Percentiles rank a stretch among this genome's conserved stretches.
Evolutionary conservation across 1,284 basidiomycete genomes (phyloP).

Genomic region (Ustilago cynodontis): DNA sequence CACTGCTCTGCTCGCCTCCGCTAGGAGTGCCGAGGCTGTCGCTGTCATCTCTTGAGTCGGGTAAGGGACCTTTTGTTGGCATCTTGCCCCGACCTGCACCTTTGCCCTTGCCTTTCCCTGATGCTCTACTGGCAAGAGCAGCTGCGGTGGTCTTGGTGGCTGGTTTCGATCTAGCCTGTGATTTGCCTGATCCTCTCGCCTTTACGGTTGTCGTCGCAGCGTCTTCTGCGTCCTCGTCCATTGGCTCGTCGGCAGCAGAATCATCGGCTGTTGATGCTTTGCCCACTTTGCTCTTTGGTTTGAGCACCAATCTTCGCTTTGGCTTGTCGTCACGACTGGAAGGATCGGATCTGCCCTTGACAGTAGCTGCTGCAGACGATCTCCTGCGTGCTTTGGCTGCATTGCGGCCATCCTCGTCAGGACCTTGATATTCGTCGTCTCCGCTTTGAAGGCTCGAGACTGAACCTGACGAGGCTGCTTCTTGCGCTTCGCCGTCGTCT

Average conservation of each 20-base stretch:
- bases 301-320: conserved; percentile 47
- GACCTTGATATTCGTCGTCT: conserved; percentile 36
- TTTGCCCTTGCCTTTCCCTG: conserved; percentile 48
- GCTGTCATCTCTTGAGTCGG: conserved; percentile 34
- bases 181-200: conserved; percentile 6
- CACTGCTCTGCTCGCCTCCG: conserved; percentile 33
- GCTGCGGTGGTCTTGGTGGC: conserved; percentile 39
- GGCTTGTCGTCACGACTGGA: conserved; percentile 28
- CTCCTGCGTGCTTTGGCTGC: conserved; percentile 23
- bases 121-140: conserved; percentile 35
- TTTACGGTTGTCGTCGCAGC: neutral
- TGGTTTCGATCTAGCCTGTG: conserved; percentile 23
- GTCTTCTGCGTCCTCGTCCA: conserved; percentile 5
- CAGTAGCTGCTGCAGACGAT: conserved; percentile 25
- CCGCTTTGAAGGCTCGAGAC: conserved; percentile 26
- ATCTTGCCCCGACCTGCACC: conserved; percentile 43
- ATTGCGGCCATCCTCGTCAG: conserved; percentile 15
- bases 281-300: conserved; percentile 43
- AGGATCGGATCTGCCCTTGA: conserved; percentile 21
- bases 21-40: conserved; percentile 53
- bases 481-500: conserved; percentile 14
- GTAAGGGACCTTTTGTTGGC: conserved; percentile 41
- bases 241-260: conserved; percentile 23
- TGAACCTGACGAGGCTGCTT: conserved; percentile 21
- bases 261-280: conserved; percentile 20